phyloP scores from a whole-genome alignment of 257 asterid genomes.

The Asclepias syriaca region DNA sequence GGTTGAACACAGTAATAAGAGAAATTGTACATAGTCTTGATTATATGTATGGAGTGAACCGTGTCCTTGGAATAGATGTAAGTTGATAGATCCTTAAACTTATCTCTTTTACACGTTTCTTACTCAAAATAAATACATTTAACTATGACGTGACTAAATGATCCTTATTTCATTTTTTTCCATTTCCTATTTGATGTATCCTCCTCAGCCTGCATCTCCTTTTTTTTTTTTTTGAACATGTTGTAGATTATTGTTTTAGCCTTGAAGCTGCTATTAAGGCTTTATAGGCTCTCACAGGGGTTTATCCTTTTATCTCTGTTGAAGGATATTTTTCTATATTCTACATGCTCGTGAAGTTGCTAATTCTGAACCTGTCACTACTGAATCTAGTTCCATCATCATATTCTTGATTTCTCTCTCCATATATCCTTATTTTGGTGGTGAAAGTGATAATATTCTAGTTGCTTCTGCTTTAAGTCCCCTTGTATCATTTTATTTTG shows the following conservation, averaged over 20 bases:
- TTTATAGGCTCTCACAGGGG: not conserved
- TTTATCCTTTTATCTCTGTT: not conserved
- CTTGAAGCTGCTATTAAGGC: not conserved
- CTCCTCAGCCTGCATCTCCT: not conserved
- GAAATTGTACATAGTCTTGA: slow-evolving; percentile 87
- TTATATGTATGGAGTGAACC: slow-evolving; percentile 82
- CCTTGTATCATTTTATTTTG: not conserved
- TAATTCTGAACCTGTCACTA: not conserved
- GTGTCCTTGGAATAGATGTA: slow-evolving; percentile 90
- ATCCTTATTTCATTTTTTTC: not conserved
- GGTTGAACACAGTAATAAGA: slow-evolving; percentile 93
- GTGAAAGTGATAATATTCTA: not conserved
- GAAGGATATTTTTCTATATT: not conserved
- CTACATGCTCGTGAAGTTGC: not conserved
- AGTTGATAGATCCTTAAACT: slow-evolving; percentile 35
- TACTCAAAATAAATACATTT: not conserved
- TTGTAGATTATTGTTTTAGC: not conserved
- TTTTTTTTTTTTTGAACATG: not conserved
- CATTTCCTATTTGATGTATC: not conserved
- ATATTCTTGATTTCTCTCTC: not conserved
- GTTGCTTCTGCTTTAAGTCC: not conserved
- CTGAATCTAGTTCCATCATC: not conserved
- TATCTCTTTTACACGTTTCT: slow-evolving; percentile 4
- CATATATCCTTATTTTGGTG: not conserved
- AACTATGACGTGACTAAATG: not conserved